phyloP scores from a whole-genome alignment of 192 early-diverging fungal species.

The Backusella westeae region DNA sequence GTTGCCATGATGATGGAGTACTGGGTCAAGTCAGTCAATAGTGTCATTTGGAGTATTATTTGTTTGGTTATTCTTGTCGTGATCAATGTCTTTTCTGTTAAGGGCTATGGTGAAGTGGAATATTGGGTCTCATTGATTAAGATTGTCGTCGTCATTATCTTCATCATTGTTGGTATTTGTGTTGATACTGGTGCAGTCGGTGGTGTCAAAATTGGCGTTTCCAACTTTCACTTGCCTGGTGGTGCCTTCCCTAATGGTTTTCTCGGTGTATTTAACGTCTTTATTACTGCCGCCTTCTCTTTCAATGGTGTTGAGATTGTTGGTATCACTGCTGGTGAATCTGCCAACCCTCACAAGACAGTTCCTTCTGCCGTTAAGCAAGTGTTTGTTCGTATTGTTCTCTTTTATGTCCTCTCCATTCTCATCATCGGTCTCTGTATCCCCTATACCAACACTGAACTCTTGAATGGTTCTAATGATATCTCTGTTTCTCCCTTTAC shows the following conservation, averaged over 20 bases:
- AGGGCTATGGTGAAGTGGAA: slow-evolving; percentile 78
- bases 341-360: slow-evolving; percentile 76
- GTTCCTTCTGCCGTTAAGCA: slow-evolving; percentile 67
- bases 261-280: slow-evolving; percentile 61
- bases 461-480: slow-evolving; percentile 53
- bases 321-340: slow-evolving; percentile 86
- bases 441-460: slow-evolving; percentile 56
- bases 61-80: slow-evolving; percentile 56
- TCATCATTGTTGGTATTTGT: slow-evolving; percentile 75
- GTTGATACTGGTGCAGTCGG: slow-evolving; percentile 65
- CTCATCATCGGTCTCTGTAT: slow-evolving; percentile 83
- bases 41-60: slow-evolving; percentile 34
- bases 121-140: slow-evolving; percentile 85
- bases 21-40: slow-evolving; percentile 26
- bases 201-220: slow-evolving; percentile 53
- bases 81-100: slow-evolving; percentile 65
- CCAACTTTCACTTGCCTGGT: slow-evolving; percentile 60
- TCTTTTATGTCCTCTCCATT: slow-evolving; percentile 82
- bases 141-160: slow-evolving; percentile 76
- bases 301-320: slow-evolving; percentile 85
- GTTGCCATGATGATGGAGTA: slow-evolving; percentile 71
- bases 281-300: slow-evolving; percentile 76
- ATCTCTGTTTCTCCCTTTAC: slow-evolving; percentile 65
- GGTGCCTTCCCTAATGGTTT: slow-evolving; percentile 62
- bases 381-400: slow-evolving; percentile 76